Base-by-base conservation (phyloP, 2,329 filamentous ascomycete genomes). In the Dactylellina parvicollis region DNA sequence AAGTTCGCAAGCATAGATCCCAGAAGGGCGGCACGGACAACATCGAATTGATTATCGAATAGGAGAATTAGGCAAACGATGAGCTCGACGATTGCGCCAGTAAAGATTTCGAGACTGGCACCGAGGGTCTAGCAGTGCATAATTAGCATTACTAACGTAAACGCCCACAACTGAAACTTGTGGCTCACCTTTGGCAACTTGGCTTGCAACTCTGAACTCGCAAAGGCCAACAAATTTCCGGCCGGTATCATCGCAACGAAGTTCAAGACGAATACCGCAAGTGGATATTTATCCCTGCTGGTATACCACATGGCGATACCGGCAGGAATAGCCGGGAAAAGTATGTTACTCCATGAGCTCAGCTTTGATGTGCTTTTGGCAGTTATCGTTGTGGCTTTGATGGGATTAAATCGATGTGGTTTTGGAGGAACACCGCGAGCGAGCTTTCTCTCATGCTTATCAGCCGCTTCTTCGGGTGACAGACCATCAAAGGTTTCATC, bases 1-100 rank as follows among this genome's bases (percentile, higher is more conserved):
- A 95, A 86, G 32, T 92, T 96, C 8, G 92, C 91, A 42, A 96
- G 81, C 47, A 96, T 90, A 0, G 91, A 94, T 40, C 92, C 92
- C 0, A 96, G 82, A 62, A 96, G 93, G 26, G 92, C 92, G 60
- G 91, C 91, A 79, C 91, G 87, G 77, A 96, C 91, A 77, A 95
- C 90, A n/a, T 85, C 84, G 73, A 89, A 88, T 80, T 83, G 81
- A 49, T 83, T 75, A 1, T 83, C 80, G 12, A 80, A 80, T 2
- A 95, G 84, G 49, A 96, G 82, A 2, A 94, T 86, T 83, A 94
- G 89, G 81, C 96, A 94, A 28, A 96, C 82, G 50, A 96, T 86
- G 61, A 96, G 89, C 79, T 96, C 92, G 61, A 95, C 91, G 5
- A 92, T 81, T 0, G 90, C 90, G 2, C 90, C 90, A 54, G 92